Percentiles rank a stretch among this genome's conserved stretches.
Evolutionary conservation across 2,329 filamentous ascomycete species (phyloP).

Genomic region (Leptographium wingfieldii): DNA sequence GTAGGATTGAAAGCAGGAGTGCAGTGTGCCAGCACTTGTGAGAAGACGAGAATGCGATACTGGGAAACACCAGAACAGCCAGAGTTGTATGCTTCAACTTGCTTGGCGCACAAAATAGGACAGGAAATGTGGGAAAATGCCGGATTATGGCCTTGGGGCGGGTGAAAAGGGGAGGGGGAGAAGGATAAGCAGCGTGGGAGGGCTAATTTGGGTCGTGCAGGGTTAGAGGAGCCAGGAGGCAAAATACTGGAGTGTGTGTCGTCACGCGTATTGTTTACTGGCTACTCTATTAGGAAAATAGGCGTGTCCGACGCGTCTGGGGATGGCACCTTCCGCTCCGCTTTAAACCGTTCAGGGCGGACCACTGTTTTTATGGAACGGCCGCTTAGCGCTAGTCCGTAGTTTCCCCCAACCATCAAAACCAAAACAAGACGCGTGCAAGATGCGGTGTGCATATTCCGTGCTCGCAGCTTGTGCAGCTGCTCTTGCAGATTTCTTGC

Average conservation of each 20-base stretch:
- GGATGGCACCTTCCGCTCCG: background rate
- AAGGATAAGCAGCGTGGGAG: background rate
- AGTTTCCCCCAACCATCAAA: background rate
- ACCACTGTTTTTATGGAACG: background rate
- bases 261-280: slow-evolving; percentile 15
- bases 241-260: slow-evolving; percentile 1
- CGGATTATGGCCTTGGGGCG: background rate
- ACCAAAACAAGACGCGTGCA: background rate
- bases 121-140: background rate
- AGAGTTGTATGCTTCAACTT: background rate
- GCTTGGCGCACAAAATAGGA: background rate
- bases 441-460: background rate
- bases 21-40: background rate
- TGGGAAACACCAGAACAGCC: too few relatives aligned
- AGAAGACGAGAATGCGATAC: background rate
- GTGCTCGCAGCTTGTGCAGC: background rate
- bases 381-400: background rate
- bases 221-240: background rate
- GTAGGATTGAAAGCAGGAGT: background rate
- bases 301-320: slow-evolving; percentile 13
- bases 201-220: background rate
- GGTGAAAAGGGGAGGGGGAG: background rate
- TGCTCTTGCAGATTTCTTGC: background rate
- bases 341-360: background rate
- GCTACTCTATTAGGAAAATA: slow-evolving; percentile 11